Evolutionary conservation across 768 basidiomycete species (phyloP).

Genomic region (Boletus huronensis): DNA sequence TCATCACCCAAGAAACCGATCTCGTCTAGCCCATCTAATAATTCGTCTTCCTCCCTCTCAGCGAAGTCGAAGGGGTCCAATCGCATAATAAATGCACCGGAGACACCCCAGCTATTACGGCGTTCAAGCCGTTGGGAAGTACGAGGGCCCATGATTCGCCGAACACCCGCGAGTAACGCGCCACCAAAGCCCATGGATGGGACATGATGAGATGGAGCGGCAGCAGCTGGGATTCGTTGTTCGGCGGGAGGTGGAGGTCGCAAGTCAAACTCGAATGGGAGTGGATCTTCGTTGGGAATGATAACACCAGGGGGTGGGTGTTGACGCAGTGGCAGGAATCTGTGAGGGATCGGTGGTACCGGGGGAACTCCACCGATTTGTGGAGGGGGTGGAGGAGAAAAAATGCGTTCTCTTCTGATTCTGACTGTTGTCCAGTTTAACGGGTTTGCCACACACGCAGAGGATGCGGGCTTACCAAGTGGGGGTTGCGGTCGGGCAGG

Average conservation of each 20-base stretch:
- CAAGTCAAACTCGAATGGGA: constrained; percentile 47
- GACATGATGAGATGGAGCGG: constrained; percentile 50
- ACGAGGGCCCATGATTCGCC: constrained; percentile 24
- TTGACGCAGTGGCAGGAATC: constrained; percentile 39
- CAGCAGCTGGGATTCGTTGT: constrained; percentile 33
- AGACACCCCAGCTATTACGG: constrained; percentile 20
- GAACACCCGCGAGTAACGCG: constrained; percentile 47
- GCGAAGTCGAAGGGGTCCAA: constrained; percentile 28
- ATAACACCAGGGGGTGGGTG: constrained; percentile 42
- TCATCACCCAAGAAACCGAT: constrained; percentile 16
- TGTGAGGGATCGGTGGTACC: constrained; percentile 47
- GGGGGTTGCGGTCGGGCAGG: constrained; percentile 15
- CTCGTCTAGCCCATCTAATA: constrained; percentile 18
- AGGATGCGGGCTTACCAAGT: constrained; percentile 13
- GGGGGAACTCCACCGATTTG: constrained; percentile 45
- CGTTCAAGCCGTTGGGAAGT: constrained; percentile 11
- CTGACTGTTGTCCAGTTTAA: constrained; percentile 7
- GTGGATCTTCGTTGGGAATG: constrained; percentile 47
- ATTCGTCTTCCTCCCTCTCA: constrained; percentile 9
- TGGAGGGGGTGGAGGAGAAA: constrained; percentile 50
- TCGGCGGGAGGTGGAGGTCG: constrained; percentile 18
- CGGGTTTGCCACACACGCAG: neutral
- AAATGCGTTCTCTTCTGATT: constrained; percentile 26
- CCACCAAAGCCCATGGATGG: constrained; percentile 67
- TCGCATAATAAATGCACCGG: constrained; percentile 29